Percentiles rank a stretch among this genome's conserved stretches.
phyloP scores from a whole-genome alignment of 2,329 filamentous ascomycete genomes.

The Nothophaeocryptopus gaeumannii region DNA sequence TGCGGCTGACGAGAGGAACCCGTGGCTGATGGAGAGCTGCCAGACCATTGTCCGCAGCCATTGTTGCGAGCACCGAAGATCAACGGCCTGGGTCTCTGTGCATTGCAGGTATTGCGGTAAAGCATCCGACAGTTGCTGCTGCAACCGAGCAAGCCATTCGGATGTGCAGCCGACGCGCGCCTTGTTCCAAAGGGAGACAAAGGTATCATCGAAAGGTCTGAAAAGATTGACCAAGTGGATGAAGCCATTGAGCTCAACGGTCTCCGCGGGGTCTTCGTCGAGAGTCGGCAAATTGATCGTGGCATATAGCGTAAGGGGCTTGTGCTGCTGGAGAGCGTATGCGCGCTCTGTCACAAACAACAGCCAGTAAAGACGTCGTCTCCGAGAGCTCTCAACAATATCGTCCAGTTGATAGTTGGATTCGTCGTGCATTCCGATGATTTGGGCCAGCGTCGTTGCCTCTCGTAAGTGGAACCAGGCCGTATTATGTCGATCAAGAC shows the following conservation, averaged over 20 bases:
- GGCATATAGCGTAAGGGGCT: slow-evolving; percentile 60
- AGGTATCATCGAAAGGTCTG: slow-evolving; percentile 61
- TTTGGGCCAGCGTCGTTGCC: slow-evolving; percentile 58
- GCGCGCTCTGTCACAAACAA: slow-evolving; percentile 63
- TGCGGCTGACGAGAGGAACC: slow-evolving; percentile 59
- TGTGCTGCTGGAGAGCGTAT: slow-evolving; percentile 62
- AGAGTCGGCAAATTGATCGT: slow-evolving; percentile 55
- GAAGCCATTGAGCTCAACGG: slow-evolving; percentile 57
- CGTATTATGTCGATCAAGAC: slow-evolving; percentile 59
- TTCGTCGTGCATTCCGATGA: slow-evolving; percentile 60
- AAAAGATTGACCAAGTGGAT: slow-evolving; percentile 60
- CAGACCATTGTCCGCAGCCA: slow-evolving; percentile 71
- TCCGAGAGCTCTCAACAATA: slow-evolving; percentile 53
- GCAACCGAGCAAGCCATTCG: slow-evolving; percentile 47
- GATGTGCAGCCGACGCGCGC: slow-evolving; percentile 46
- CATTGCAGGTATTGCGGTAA: slow-evolving; percentile 56
- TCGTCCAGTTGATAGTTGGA: slow-evolving; percentile 49
- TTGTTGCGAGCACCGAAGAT: slow-evolving; percentile 67
- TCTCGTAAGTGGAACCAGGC: slow-evolving; percentile 63
- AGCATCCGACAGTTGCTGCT: slow-evolving; percentile 52
- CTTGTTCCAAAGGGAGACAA: slow-evolving; percentile 64
- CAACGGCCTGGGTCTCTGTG: slow-evolving; percentile 66
- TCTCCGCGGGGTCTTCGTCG: slow-evolving; percentile 52
- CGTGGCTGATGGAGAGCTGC: slow-evolving; percentile 67
- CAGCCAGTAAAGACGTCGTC: slow-evolving; percentile 60